phyloP scores from a whole-genome alignment of 169 alveolate species.

The Plasmodium reichenowi region DNA sequence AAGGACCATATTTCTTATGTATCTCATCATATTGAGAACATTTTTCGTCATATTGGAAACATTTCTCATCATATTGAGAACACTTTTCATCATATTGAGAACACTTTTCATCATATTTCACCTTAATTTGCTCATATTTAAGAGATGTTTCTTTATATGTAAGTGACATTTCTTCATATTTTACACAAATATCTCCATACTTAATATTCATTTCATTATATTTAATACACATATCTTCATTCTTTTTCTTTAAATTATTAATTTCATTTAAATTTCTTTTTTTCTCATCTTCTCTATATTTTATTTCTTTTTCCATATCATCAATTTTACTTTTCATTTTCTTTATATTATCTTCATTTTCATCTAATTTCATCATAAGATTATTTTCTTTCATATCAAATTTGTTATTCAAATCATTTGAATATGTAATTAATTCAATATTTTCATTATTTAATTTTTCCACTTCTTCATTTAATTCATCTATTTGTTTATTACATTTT shows the following conservation, averaged over 20 bases:
- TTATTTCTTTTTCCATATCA: conserved; percentile 15
- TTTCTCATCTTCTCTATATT: conserved; percentile 13
- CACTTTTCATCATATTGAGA: too few relatives aligned
- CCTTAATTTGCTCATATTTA: too few relatives aligned
- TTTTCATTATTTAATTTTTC: conserved; percentile 14
- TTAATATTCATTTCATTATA: conserved; percentile 2
- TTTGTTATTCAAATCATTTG: conserved; percentile 31
- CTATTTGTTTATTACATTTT: conserved; percentile 4
- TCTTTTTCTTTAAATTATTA: conserved; percentile 15
- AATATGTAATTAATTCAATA: conserved; percentile 8
- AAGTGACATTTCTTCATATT: too few relatives aligned
- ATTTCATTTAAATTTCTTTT: conserved; percentile 35
- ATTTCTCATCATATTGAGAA: too few relatives aligned
- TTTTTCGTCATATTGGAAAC: too few relatives aligned
- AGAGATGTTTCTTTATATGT: too few relatives aligned
- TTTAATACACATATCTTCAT: conserved; percentile 3
- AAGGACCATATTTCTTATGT: neutral
- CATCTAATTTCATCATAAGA: conserved; percentile 35
- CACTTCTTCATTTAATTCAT: neutral
- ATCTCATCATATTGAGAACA: neutral
- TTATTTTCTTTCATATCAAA: conserved; percentile 38
- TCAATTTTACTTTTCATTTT: conserved; percentile 26
- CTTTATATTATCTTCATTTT: conserved; percentile 29
- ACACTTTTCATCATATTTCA: too few relatives aligned
- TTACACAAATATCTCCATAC: too few relatives aligned